Conservation (phyloP, 192 early-diverging fungal species). For the Radiomyces spectabilis region DNA sequence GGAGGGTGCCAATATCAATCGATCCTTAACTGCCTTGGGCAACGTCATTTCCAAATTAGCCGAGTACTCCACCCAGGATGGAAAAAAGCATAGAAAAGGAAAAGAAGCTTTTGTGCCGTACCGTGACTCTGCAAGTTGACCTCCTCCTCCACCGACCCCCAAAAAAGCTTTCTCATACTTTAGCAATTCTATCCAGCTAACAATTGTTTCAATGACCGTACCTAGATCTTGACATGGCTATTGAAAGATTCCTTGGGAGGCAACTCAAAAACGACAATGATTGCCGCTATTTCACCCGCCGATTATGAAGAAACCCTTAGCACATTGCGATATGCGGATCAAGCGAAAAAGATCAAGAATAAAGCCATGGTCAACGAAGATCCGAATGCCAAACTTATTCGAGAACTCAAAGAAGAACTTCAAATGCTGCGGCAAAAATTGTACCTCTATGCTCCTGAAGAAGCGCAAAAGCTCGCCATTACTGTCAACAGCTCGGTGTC, state of each 20-base stretch:
- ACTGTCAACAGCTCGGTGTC: not conserved
- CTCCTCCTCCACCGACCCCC: too few relatives aligned
- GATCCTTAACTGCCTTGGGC: constrained; percentile 83
- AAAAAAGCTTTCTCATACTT: not conserved
- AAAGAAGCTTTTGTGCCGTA: constrained; percentile 70
- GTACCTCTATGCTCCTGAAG: constrained; percentile 25
- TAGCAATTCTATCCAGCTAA: not conserved
- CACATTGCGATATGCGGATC: constrained; percentile 85
- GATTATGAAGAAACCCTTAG: constrained; percentile 71
- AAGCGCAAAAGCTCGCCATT: constrained; percentile 17
- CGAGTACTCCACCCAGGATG: constrained; percentile 44
- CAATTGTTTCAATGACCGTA: not conserved
- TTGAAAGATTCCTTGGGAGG: constrained; percentile 80
- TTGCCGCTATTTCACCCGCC: constrained; percentile 73
- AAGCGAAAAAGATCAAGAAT: constrained; percentile 88
- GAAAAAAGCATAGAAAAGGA: constrained; percentile 27
- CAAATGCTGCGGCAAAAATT: constrained; percentile 54
- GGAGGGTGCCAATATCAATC: constrained; percentile 96
- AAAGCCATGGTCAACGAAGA: constrained; percentile 90
- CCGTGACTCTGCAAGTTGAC: constrained; percentile 74
- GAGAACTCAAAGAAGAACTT: constrained; percentile 80
- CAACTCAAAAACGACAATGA: constrained; percentile 78
- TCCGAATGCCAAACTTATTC: constrained; percentile 66
- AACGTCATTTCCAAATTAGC: constrained; percentile 91
- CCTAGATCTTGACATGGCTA: constrained; percentile 70